Evolutionary conservation across 1,139 yeast species (phyloP), one percentile per base, ranked within the genome.

Genomic region (Saccharomyces hybrid): DNA sequence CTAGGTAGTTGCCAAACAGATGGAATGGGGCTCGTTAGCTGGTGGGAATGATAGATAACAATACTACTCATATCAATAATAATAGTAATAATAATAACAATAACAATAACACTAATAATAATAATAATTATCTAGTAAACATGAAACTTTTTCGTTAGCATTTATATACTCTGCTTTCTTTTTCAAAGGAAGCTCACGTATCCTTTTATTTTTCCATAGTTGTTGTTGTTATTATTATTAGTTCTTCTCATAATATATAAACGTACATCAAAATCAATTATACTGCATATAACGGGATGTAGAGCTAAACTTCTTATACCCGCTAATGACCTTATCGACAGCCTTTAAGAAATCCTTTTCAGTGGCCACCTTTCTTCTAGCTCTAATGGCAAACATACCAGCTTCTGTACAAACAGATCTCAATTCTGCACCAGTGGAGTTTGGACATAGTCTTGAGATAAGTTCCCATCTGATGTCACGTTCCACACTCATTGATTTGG

Each of bases 311-410:
- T 93, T 93, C 84, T 91, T 84, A 76, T 95, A 93, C 66, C 99
- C 98, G 79, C 91, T 93, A 69, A 93, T 93, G 60, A 93, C 99
- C 79, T 93, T 93, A 65, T 95, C 98, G 54, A 93, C 99, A 32
- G 99, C 96, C 65, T 93, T 89, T 66, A 93, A 78, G 78, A 93
- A 93, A 73, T 93, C 99, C 78, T 93, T 93, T 73, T 93, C 99
- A 52, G 93, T 86, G 47, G 99, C 98, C 55, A 93, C 96, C 79
- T 93, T 93, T 77, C 98, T 83, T 73, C 99, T 84, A 16, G 98
- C 96, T 69, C 99, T 84, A 58, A 93, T 93, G 52, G 99, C 99
- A 78, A 90, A 93, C 99, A 93, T 93, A 65, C 99, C 99, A 4
- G 97, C 97, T 73, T 91, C 97, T 1, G 97, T 91, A 73, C 98